Conservation (phyloP, 148 eudicot species). For the Silene uniflora region DNA sequence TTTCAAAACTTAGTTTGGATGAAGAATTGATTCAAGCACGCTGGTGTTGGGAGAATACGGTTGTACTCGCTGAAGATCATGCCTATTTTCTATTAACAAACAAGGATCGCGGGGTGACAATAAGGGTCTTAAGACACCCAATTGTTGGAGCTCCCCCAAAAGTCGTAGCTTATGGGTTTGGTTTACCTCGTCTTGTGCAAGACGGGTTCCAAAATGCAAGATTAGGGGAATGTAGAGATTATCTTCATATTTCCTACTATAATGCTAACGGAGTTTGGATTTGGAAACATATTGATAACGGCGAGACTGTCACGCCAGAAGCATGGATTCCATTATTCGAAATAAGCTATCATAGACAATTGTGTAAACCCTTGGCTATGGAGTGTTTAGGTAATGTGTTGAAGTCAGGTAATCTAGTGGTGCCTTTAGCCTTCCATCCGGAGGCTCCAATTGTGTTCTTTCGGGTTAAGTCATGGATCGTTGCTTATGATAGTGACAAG, state of each 20-base stretch:
- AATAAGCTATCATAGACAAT: not conserved
- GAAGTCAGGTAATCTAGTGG: not conserved
- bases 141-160: not conserved
- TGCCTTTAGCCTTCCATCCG: conserved; percentile 12
- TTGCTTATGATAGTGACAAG: not conserved
- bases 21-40: conserved; percentile 4
- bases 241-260: conserved; percentile 2
- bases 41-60: conserved; percentile 13
- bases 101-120: conserved; percentile 7
- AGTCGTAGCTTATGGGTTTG: not conserved
- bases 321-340: conserved; percentile 11
- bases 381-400: not conserved
- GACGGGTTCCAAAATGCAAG: conserved; percentile 6
- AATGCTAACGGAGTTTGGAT: conserved; percentile 10
- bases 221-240: conserved; percentile 1
- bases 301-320: not conserved
- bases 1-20: not conserved
- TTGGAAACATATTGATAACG: conserved; percentile 18
- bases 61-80: not conserved
- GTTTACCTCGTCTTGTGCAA: conserved; percentile 4
- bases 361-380: conserved; percentile 5
- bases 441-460: not conserved
- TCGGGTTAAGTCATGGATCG: not conserved
- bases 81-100: conserved; percentile 6
- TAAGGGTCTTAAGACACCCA: not conserved